A percentile compares a stretch with the other conserved stretches of the same genome.
Conservation (phyloP, 1,284 basidiomycete genomes). For the Apiotrichum gracile region DNA sequence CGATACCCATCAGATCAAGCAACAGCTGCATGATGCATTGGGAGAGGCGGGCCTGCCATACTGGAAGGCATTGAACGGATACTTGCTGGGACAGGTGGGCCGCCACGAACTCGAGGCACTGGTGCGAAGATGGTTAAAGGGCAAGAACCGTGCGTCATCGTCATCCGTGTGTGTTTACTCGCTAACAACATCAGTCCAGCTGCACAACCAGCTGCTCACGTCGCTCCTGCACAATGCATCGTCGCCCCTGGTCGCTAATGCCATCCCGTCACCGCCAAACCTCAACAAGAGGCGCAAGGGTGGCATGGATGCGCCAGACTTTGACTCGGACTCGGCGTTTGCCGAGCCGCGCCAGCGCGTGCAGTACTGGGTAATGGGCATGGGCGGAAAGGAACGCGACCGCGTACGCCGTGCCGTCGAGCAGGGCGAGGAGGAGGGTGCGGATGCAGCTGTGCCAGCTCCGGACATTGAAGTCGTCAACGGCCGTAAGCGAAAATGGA, state of each 20-base stretch:
- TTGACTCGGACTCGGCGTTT: conserved; percentile 31
- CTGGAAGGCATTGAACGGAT: conserved; percentile 44
- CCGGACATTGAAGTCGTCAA: conserved; percentile 10
- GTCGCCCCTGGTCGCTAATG: conserved; percentile 23
- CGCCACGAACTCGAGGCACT: conserved; percentile 38
- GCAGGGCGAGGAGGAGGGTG: conserved; percentile 18
- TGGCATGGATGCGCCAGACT: conserved; percentile 28
- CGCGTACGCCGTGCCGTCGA: conserved; percentile 20
- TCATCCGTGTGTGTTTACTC: not conserved
- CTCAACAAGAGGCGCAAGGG: conserved; percentile 31
- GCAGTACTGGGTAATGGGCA: conserved; percentile 35
- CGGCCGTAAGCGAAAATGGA: conserved; percentile 17
- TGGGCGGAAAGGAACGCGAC: conserved; percentile 31
- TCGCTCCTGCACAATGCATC: conserved; percentile 43
- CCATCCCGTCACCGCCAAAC: conserved; percentile 16
- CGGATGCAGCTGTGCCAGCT: conserved; percentile 6
- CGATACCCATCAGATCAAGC: conserved; percentile 56
- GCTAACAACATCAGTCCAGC: conserved; percentile 24
- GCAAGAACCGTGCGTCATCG: conserved; percentile 25
- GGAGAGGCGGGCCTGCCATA: conserved; percentile 60
- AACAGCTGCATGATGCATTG: conserved; percentile 68
- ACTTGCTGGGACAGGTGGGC: conserved; percentile 41
- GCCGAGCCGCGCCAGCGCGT: conserved; percentile 37
- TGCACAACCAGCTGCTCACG: conserved; percentile 44
- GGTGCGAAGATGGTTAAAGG: conserved; percentile 38